These are phyloP conservation scores for Coemansia sp. DNA, from an alignment of 192 early-diverging fungal species.

Conservation along the genomic window DNA sequence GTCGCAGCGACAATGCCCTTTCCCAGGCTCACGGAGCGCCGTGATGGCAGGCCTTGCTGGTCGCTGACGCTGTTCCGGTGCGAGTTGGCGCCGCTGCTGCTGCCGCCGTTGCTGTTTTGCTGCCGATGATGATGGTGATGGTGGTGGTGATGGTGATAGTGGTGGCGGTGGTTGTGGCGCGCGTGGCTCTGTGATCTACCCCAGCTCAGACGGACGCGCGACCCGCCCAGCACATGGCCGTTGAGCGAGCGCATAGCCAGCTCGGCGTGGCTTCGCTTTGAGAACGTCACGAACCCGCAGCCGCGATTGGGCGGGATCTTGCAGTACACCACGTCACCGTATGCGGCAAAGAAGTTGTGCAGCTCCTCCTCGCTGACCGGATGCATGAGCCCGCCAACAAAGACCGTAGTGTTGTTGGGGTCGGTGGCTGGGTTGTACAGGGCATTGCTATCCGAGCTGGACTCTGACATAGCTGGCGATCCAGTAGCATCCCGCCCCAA, in stretches of 20 bases:
- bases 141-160: constrained; percentile 30
- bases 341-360: constrained; percentile 72
- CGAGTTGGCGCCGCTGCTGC: constrained; percentile 35
- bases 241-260: constrained; percentile 88
- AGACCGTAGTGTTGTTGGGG: constrained; percentile 94
- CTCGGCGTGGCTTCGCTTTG: constrained; percentile 78
- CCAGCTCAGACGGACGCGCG: constrained; percentile 70
- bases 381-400: constrained; percentile 88
- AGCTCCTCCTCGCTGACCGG: constrained; percentile 87
- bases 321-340: constrained; percentile 90
- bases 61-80: constrained; percentile 49
- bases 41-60: constrained; percentile 23
- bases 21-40: constrained; percentile 45
- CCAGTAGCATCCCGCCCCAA: constrained; percentile 19
- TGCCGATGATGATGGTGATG: constrained; percentile 27
- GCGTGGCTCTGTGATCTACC: constrained; percentile 57
- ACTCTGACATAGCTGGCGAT: constrained; percentile 31
- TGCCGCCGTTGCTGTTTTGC: constrained; percentile 25
- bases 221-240: constrained; percentile 77
- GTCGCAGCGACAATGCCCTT: constrained; percentile 13
- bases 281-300: constrained; percentile 95
- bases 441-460: constrained; percentile 37
- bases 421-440: constrained; percentile 57
- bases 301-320: constrained; percentile 94
- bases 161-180: constrained; percentile 45